Conservation (phyloP, 163 green algal genomes). For the Scenedesmus sp. region DNA sequence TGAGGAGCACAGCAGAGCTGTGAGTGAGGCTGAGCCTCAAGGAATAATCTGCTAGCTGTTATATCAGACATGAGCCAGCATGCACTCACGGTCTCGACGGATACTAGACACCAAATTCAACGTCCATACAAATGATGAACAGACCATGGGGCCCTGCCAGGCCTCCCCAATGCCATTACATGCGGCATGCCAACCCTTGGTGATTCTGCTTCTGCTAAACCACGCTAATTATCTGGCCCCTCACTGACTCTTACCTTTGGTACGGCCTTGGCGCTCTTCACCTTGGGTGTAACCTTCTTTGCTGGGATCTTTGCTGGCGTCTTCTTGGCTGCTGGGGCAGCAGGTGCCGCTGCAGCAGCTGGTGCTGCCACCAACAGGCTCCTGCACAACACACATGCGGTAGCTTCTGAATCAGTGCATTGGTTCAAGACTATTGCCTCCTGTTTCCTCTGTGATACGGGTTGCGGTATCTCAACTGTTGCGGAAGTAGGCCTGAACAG, state of each 20-base stretch:
- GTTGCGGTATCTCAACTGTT: background rate
- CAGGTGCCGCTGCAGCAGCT: background rate
- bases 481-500: background rate
- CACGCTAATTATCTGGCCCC: background rate
- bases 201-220: background rate
- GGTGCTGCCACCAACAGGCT: background rate
- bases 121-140: background rate
- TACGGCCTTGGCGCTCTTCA: constrained; percentile 39
- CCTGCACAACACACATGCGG: background rate
- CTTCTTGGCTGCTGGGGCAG: constrained; percentile 21
- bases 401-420: background rate
- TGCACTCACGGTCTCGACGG: background rate
- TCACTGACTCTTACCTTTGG: constrained; percentile 20
- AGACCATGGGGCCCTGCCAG: background rate
- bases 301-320: constrained; percentile 33
- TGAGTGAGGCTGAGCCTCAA: too few relatives aligned
- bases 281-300: constrained; percentile 41
- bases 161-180: too few relatives aligned
- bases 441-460: background rate
- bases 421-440: background rate
- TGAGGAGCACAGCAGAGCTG: background rate
- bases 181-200: background rate
- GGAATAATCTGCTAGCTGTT: background rate
- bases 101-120: background rate
- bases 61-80: background rate